phyloP scores from a whole-genome alignment of 2,329 filamentous ascomycete genomes.

The Claviceps sp. region DNA sequence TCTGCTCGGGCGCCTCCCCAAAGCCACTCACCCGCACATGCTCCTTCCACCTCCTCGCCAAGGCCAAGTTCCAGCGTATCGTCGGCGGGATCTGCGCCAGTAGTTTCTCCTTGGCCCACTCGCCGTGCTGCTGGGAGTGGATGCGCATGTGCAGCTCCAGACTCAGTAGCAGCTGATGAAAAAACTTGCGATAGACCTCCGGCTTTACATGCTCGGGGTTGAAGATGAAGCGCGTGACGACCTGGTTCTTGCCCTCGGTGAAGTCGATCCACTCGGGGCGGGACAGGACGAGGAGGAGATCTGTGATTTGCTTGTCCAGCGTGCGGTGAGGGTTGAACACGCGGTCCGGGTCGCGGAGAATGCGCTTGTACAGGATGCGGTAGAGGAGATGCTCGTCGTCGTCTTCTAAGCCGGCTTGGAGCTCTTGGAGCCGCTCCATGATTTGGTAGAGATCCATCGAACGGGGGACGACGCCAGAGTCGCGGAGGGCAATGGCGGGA shows the following conservation, averaged over 20 bases:
- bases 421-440: constrained; percentile 43
- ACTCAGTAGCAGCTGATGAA: constrained; percentile 63
- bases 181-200: constrained; percentile 51
- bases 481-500: constrained; percentile 42
- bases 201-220: constrained; percentile 43
- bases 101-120: constrained; percentile 50
- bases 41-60: constrained; percentile 61
- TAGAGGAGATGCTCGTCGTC: constrained; percentile 46
- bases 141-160: constrained; percentile 61
- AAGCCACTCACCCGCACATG: constrained; percentile 54
- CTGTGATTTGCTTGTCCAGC: constrained; percentile 58
- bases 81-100: constrained; percentile 52
- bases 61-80: constrained; percentile 58
- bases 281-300: constrained; percentile 56
- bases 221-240: constrained; percentile 60
- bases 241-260: constrained; percentile 54
- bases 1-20: constrained; percentile 37
- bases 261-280: constrained; percentile 64
- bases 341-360: constrained; percentile 56
- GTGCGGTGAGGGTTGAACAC: constrained; percentile 45
- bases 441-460: constrained; percentile 45
- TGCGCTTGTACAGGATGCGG: constrained; percentile 50
- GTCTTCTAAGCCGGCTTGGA: constrained; percentile 43
- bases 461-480: constrained; percentile 45
- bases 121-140: constrained; percentile 46